phyloP scores from a whole-genome alignment of 345 rosid species.

The Eucalyptus erythrocorys region DNA sequence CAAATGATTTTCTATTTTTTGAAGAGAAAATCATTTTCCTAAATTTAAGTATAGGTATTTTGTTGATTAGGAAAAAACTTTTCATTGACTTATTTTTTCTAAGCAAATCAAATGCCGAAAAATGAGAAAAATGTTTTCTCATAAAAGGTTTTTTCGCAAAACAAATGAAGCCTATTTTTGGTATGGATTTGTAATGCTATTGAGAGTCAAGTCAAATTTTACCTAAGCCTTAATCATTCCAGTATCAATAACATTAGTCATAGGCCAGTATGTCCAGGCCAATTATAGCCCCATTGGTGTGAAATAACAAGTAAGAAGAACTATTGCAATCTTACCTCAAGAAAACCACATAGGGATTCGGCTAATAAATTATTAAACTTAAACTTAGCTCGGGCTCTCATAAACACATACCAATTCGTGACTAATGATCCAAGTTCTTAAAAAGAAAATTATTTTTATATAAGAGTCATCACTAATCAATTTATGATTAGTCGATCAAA shows the following conservation, averaged over 20 bases:
- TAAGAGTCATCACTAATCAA: not conserved
- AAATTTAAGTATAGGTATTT: too few relatives aligned
- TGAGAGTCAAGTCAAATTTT: not conserved
- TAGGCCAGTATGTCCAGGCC: not conserved
- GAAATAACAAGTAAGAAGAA: not conserved
- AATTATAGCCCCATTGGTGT: not conserved
- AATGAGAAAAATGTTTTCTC: not conserved
- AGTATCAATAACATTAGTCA: not conserved
- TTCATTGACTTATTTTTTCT: not conserved
- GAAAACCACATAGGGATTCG: not conserved
- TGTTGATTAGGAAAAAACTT: too few relatives aligned
- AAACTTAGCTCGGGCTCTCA: too few relatives aligned
- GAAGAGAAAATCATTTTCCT: too few relatives aligned
- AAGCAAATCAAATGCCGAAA: not conserved
- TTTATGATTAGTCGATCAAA: too few relatives aligned
- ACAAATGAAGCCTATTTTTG: not conserved
- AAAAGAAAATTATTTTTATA: not conserved
- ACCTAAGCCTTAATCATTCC: not conserved
- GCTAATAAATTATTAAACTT: not conserved
- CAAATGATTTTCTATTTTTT: not conserved
- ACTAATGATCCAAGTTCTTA: not conserved
- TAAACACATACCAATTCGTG: not conserved
- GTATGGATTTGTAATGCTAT: not conserved
- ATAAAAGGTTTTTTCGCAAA: too few relatives aligned
- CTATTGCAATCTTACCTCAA: not conserved